phyloP scores from a whole-genome alignment of 371 early-diverging fungal genomes.

The Chytridiales sp. region DNA sequence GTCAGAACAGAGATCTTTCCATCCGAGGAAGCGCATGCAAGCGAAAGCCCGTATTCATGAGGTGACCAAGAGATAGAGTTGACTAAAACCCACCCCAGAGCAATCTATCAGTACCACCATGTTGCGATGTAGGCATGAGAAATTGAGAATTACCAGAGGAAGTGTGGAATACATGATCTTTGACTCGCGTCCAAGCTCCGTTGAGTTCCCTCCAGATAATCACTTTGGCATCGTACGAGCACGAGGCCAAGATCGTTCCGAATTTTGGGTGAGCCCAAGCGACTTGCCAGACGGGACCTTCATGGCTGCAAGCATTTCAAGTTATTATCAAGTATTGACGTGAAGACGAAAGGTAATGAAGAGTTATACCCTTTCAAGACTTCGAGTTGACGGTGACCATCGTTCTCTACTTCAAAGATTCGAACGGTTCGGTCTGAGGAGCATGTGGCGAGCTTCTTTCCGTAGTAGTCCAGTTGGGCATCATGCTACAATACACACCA shows the following conservation, averaged over 20 bases:
- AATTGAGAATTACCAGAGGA: constrained; percentile 68
- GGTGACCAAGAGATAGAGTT: constrained; percentile 97
- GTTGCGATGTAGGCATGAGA: not conserved
- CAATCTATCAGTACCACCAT: not conserved
- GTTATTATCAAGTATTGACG: not conserved
- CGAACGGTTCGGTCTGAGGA: constrained; percentile 94
- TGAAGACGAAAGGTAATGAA: not conserved
- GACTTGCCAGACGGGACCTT: constrained; percentile 99
- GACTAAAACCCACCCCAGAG: constrained; percentile 47
- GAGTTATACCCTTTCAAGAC: constrained; percentile 69
- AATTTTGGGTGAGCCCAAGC: constrained; percentile 98
- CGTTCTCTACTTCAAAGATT: constrained; percentile 87
- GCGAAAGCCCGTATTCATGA: constrained; percentile 90
- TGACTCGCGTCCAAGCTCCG: constrained; percentile 81
- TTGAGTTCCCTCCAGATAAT: constrained; percentile 91
- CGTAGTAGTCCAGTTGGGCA: constrained; percentile 97
- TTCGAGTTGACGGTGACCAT: constrained; percentile 73
- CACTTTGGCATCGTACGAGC: constrained; percentile 93
- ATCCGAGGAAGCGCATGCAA: constrained; percentile 95
- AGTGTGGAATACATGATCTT: constrained; percentile 85
- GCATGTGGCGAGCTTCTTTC: constrained; percentile 93
- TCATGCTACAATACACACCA: constrained; percentile 73
- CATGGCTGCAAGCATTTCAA: constrained; percentile 63
- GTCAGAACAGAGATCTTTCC: constrained; percentile 89
- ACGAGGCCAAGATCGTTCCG: constrained; percentile 92